Base-by-base conservation (phyloP, 768 basidiomycete species). In the Lactifluus hygrophoroides region DNA sequence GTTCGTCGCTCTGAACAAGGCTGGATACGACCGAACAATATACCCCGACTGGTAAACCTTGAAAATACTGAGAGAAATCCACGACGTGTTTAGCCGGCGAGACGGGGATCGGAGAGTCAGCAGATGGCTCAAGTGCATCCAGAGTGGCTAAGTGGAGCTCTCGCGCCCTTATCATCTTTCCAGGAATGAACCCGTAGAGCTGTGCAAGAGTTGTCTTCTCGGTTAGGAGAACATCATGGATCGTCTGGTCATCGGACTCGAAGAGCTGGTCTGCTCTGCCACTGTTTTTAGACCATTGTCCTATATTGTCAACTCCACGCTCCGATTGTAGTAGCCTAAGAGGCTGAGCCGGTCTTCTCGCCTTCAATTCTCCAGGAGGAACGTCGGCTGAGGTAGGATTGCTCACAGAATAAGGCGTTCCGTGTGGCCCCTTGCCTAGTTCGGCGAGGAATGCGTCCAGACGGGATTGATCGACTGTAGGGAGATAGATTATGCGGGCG, bases 131-230 rank as follows among this genome's bases (percentile, higher is more conserved):
- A 51, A 90, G 73, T 5, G 76, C 72, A 23, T 71, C 67, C 32
- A 85, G 72, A 25, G 75, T 74, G 46, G 76, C 74, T 25, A 85
- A 70, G 66, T 92, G 88, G 1, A 90, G 71, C 58, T 81, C 76
- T 27, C 82, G 80, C 17, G 82, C 80, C 44, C 92, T 79, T 1
- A 82, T 72, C 30, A 78, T 77, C 65, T 83, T 84, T 14, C 86
- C 90, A 14, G 81, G 74, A 44, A 86, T 78, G 69, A 80, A 90
- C 14, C 90, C 92, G 66, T 88, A 88, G 28, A 81, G 63, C 63
- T 92, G 89, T 2, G 81, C 77, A n/a, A 86, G 66, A 2, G 88
- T 85, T 27, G 80, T 81, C 46, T 80, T 77, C 66, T 94, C 88
- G 2, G 78, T 77, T n/a, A 88, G 71, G 56, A 92, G 74, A 32